A percentile compares a stretch with the other conserved stretches of the same genome.
phyloP scores from a whole-genome alignment of 2,329 filamentous ascomycete genomes.

The Lasiodiplodia citricola region DNA sequence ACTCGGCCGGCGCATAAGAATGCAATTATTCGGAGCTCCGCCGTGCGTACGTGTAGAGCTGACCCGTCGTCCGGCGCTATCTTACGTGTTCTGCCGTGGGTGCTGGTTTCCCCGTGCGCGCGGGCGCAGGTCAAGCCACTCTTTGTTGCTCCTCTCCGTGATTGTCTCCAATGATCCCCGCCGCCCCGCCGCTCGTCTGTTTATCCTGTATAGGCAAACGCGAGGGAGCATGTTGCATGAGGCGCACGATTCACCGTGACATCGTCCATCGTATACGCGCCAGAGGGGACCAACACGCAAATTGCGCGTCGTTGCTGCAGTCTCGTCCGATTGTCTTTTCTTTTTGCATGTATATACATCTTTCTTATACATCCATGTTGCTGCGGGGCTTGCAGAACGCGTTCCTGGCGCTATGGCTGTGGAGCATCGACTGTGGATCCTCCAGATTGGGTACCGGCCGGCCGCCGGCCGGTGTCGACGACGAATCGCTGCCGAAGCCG shows the following conservation, averaged over 20 bases:
- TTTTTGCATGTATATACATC: background rate
- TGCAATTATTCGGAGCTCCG: slow-evolving; percentile 15
- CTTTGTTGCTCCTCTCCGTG: background rate
- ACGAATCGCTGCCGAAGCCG: too few species aligned
- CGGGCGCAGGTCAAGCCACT: background rate
- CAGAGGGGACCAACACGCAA: background rate
- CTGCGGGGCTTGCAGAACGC: background rate
- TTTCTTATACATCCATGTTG: background rate
- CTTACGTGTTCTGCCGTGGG: slow-evolving; percentile 1
- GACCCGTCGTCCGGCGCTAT: background rate
- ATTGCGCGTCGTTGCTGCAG: too few species aligned
- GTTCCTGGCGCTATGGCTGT: slow-evolving; percentile 9
- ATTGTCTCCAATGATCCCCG: background rate
- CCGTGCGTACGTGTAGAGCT: slow-evolving; percentile 1
- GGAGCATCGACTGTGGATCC: slow-evolving; percentile 4
- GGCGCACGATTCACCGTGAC: slow-evolving; percentile 16
- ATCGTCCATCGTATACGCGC: background rate
- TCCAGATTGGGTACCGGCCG: background rate
- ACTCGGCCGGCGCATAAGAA: background rate
- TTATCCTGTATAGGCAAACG: slow-evolving; percentile 9
- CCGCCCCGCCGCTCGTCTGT: background rate
- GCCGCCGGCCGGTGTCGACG: background rate
- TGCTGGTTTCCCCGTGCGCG: background rate
- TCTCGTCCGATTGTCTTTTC: background rate
- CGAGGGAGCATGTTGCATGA: slow-evolving; percentile 12